These are phyloP conservation scores for Pseudohyphozyma bogoriensis DNA, from an alignment of 768 basidiomycete genomes.

Conservation along the genomic window DNA sequence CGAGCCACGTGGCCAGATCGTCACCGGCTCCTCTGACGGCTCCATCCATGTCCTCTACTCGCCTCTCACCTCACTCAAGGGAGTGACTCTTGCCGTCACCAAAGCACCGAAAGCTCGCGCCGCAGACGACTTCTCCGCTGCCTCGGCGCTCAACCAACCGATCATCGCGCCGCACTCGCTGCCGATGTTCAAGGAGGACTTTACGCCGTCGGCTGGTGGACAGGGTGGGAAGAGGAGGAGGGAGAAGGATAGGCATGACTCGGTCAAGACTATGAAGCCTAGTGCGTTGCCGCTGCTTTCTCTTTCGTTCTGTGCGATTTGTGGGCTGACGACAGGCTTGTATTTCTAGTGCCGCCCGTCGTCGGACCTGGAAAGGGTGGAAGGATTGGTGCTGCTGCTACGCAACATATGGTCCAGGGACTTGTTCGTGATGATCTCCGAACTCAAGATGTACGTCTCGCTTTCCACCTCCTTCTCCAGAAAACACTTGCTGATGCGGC, in stretches of 20 bases:
- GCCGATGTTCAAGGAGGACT: conserved; percentile 81
- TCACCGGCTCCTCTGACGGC: conserved; percentile 78
- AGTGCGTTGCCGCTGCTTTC: conserved; percentile 12
- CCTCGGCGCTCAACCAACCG: conserved; percentile 53
- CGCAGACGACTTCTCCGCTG: conserved; percentile 6
- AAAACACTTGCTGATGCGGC: too few relatives aligned
- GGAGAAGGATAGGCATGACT: conserved; percentile 79
- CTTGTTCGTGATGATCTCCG: conserved; percentile 80
- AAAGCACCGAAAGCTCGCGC: conserved; percentile 57
- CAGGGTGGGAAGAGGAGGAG: conserved; percentile 71
- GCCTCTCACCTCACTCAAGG: conserved; percentile 75
- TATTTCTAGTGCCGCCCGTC: conserved; percentile 60
- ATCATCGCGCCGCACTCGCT: conserved; percentile 87
- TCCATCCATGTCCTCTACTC: conserved; percentile 86
- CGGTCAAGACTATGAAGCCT: conserved; percentile 82
- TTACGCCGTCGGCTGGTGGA: conserved; percentile 47
- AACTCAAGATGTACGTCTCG: conserved; percentile 69
- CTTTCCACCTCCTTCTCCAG: background rate
- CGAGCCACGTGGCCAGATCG: conserved; percentile 55
- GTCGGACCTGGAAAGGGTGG: conserved; percentile 88
- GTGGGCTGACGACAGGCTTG: background rate
- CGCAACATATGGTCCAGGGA: conserved; percentile 91
- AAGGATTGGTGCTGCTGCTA: conserved; percentile 89
- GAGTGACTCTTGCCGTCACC: conserved; percentile 76
- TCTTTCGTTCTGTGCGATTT: background rate